phyloP scores from a whole-genome alignment of 2,329 filamentous ascomycete genomes.

The Colletotrichum coccodes region DNA sequence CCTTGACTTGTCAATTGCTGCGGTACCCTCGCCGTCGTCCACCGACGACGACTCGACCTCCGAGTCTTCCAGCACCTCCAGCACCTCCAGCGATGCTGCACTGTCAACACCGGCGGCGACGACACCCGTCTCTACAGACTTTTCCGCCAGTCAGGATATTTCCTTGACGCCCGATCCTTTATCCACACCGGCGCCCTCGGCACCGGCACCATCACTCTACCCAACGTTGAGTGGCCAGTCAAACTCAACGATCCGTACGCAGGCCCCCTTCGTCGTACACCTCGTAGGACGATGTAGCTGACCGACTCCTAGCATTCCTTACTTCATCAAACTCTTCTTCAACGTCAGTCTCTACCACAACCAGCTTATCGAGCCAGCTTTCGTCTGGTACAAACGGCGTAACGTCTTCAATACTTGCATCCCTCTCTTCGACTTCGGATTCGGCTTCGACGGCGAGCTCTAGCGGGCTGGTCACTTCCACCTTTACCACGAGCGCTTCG shows the following conservation, averaged over 20 bases:
- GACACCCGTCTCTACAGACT: constrained; percentile 39
- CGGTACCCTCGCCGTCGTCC: neutral
- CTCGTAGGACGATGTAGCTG: neutral
- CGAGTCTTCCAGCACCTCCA: constrained; percentile 2
- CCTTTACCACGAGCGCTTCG: constrained; percentile 23
- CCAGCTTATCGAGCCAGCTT: constrained; percentile 26
- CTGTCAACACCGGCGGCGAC: constrained; percentile 33
- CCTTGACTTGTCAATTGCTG: constrained; percentile 21
- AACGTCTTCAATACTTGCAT: constrained; percentile 23
- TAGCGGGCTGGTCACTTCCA: constrained; percentile 1
- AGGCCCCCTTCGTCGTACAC: neutral
- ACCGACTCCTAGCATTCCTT: constrained; percentile 27
- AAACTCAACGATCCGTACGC: constrained; percentile 40
- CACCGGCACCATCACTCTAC: constrained; percentile 25
- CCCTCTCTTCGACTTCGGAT: constrained; percentile 6
- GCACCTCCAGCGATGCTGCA: constrained; percentile 3
- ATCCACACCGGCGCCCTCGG: constrained; percentile 24
- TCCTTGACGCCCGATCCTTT: constrained; percentile 45
- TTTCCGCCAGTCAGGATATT: constrained; percentile 25
- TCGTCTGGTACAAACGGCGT: constrained; percentile 21
- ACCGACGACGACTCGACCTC: constrained; percentile 15
- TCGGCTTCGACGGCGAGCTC: constrained; percentile 3
- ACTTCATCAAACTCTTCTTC: constrained; percentile 30
- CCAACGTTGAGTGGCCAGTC: constrained; percentile 32
- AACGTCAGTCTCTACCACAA: constrained; percentile 30